These are phyloP conservation scores for Coemansia sp. DNA, from an alignment of 192 early-diverging fungal species.

Conservation along the genomic window DNA sequence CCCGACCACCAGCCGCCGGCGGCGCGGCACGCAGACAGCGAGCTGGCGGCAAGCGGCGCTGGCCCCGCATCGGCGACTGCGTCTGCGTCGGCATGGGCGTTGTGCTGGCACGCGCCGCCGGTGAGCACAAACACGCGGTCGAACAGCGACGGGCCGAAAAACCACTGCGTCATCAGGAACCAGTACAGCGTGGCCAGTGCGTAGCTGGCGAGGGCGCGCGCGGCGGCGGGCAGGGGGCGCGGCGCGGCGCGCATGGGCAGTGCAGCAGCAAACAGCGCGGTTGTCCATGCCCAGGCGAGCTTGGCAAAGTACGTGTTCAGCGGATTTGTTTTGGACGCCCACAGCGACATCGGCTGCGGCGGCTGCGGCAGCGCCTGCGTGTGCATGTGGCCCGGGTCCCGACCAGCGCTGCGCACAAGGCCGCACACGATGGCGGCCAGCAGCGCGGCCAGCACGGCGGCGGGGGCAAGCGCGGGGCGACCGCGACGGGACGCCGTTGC, in stretches of 20 bases:
- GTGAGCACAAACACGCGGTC: conserved; percentile 73
- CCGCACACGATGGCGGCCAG: conserved; percentile 31
- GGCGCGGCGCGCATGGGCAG: conserved; percentile 30
- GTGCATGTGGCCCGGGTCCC: background rate
- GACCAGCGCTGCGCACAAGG: conserved; percentile 8
- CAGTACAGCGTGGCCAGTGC: conserved; percentile 74
- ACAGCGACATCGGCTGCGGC: conserved; percentile 24
- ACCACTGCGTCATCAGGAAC: conserved; percentile 80
- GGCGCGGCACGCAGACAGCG: conserved; percentile 42
- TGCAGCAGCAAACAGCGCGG: conserved; percentile 57
- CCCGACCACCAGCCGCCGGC: conserved; percentile 69
- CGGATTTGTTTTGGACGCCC: conserved; percentile 70
- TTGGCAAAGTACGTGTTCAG: conserved; percentile 81
- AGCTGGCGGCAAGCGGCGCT: conserved; percentile 1
- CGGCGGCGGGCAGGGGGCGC: background rate
- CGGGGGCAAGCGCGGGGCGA: conserved; percentile 13
- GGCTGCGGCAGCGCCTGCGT: conserved; percentile 6
- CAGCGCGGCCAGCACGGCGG: conserved; percentile 28
- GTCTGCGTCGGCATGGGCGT: background rate
- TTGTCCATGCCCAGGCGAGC: conserved; percentile 86
- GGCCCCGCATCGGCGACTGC: background rate
- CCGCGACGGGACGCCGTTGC: background rate
- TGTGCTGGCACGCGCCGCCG: conserved; percentile 60
- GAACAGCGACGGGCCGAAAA: conserved; percentile 75
- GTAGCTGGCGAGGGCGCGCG: conserved; percentile 50